Conservation (phyloP, 331 rosid genomes). For the Quercus tomentella region DNA sequence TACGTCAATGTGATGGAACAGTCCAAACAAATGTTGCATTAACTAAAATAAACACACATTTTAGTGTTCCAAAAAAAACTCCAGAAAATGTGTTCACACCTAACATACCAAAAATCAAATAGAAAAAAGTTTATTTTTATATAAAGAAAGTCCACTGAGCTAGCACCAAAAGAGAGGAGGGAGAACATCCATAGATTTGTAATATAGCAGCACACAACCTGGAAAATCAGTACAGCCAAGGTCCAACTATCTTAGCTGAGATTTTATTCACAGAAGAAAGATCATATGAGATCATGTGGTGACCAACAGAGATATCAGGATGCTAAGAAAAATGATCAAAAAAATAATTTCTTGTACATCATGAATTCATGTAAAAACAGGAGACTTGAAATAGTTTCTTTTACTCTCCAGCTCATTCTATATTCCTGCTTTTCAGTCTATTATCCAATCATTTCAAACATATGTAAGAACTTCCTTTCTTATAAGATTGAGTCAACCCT, state of each 20-base stretch:
- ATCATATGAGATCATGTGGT: background rate
- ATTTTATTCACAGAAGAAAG: no score
- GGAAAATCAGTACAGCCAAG: no score
- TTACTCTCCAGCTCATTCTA: background rate
- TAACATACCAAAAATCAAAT: background rate
- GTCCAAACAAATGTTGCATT: background rate
- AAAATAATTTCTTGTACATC: background rate
- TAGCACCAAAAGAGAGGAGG: background rate
- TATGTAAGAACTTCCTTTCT: background rate
- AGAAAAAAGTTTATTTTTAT: background rate
- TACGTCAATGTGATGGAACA: background rate
- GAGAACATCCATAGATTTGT: background rate
- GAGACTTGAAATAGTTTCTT: background rate
- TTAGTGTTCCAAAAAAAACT: background rate
- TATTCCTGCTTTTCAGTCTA: background rate
- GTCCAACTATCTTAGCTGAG: no score
- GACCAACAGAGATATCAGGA: background rate
- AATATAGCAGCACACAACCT: background rate
- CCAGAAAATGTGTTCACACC: background rate
- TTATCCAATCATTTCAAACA: background rate
- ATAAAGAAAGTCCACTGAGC: background rate
- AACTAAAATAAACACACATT: background rate
- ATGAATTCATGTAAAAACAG: background rate
- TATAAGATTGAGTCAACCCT: background rate
- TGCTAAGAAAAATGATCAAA: background rate